A percentile compares a stretch with the other conserved stretches of the same genome.
Evolutionary conservation across 2,329 filamentous ascomycete genomes (phyloP).

Genomic region (Juglanconis oblonga): DNA sequence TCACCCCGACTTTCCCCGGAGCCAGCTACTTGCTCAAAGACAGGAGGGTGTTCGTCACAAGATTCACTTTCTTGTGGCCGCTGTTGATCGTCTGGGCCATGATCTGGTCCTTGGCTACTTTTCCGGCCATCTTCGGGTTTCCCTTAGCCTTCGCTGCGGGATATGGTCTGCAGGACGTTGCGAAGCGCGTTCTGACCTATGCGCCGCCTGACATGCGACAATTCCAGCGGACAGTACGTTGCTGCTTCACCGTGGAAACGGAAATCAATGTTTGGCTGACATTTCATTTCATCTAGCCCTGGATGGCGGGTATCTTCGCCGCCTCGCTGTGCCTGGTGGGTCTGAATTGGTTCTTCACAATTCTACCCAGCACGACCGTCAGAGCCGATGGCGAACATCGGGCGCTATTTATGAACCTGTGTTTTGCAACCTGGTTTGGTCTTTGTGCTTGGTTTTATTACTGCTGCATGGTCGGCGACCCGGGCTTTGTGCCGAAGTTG

Average conservation of each 20-base stretch:
- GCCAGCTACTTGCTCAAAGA: slow-evolving; percentile 74
- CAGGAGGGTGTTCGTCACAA: slow-evolving; percentile 72
- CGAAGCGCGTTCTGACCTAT: slow-evolving; percentile 74
- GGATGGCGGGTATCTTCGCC: slow-evolving; percentile 90
- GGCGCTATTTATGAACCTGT: slow-evolving; percentile 73
- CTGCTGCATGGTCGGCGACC: slow-evolving; percentile 81
- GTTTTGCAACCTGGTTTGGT: slow-evolving; percentile 63
- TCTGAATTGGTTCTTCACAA: slow-evolving; percentile 68
- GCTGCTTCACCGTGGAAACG: not conserved
- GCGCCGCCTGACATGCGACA: slow-evolving; percentile 85
- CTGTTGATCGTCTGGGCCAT: slow-evolving; percentile 71
- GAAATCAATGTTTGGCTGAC: slow-evolving; percentile 23
- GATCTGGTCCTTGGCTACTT: slow-evolving; percentile 68
- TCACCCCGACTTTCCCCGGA: slow-evolving; percentile 67
- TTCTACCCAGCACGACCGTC: slow-evolving; percentile 54
- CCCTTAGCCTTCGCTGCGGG: slow-evolving; percentile 65
- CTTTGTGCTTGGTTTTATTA: slow-evolving; percentile 84
- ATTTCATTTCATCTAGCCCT: slow-evolving; percentile 63
- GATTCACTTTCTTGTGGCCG: slow-evolving; percentile 88
- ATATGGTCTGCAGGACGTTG: slow-evolving; percentile 73
- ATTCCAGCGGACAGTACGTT: slow-evolving; percentile 79
- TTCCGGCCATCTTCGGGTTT: slow-evolving; percentile 73
- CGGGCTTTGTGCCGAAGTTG: slow-evolving; percentile 88
- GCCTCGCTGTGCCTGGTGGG: slow-evolving; percentile 80
- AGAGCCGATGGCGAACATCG: slow-evolving; percentile 57